Evolutionary conservation across 441 rosid genomes (phyloP).

Genomic region (Euphorbia schlechtendalii): DNA sequence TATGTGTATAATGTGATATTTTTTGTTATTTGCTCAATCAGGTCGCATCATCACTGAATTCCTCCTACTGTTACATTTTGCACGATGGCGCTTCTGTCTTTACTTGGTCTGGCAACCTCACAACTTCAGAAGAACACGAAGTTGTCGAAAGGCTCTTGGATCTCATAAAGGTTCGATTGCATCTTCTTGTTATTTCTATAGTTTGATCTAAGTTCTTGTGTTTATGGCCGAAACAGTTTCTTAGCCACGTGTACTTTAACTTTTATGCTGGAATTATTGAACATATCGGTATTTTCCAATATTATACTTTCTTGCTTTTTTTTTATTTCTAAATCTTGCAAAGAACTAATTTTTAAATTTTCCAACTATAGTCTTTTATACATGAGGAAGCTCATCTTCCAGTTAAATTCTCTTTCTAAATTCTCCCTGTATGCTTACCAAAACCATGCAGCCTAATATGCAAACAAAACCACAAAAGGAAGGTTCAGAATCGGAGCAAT

Average conservation of each 20-base stretch:
- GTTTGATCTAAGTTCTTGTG: conserved; percentile 5
- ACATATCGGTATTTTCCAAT: too few species aligned
- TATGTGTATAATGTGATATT: conserved; percentile 9
- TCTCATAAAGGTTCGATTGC: conserved; percentile 68
- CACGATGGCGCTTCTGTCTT: conserved; percentile 68
- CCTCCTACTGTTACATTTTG: conserved; percentile 88
- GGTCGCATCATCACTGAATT: conserved; percentile 84
- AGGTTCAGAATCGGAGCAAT: conserved; percentile 85
- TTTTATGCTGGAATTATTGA: too few species aligned
- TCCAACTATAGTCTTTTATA: too few species aligned
- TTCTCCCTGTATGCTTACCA: conserved; percentile 2
- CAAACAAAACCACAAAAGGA: conserved; percentile 84
- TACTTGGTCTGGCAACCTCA: conserved; percentile 90
- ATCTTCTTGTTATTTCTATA: conserved; percentile 9
- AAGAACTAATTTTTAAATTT: too few species aligned
- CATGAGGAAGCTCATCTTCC: too few species aligned
- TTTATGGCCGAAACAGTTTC: too few species aligned
- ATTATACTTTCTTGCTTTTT: too few species aligned
- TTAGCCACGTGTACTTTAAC: too few species aligned
- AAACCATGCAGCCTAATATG: conserved; percentile 53
- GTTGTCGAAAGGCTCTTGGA: conserved; percentile 88
- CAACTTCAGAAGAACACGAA: conserved; percentile 71
- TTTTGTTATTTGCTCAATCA: conserved; percentile 24
- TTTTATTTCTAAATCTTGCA: too few species aligned
- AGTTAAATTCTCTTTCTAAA: background rate